phyloP scores from a whole-genome alignment of 192 early-diverging fungal species.

The Backusella macrospora region DNA sequence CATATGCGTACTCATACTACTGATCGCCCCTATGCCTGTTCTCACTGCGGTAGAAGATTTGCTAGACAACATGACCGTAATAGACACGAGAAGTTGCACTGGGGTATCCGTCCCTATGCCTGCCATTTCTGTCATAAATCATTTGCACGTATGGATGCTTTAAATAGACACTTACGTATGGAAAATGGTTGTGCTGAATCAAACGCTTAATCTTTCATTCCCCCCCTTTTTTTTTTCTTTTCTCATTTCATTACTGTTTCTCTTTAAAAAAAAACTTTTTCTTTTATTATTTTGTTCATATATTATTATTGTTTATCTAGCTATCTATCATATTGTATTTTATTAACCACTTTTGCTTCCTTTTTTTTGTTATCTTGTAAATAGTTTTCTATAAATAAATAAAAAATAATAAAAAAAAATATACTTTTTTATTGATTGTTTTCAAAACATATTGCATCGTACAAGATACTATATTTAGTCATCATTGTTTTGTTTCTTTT shows the following conservation, averaged over 20 bases:
- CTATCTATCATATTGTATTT: conserved; percentile 1
- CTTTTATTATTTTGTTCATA: not conserved
- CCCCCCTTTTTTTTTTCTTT: not conserved
- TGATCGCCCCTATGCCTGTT: conserved; percentile 73
- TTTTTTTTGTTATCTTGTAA: not conserved
- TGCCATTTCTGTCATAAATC: conserved; percentile 70
- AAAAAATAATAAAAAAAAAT: not conserved
- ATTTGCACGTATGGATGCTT: conserved; percentile 77
- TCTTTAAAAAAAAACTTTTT: no score
- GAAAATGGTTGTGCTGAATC: conserved; percentile 36
- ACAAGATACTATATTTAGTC: conserved; percentile 1
- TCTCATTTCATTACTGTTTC: not conserved
- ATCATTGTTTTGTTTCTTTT: conserved; percentile 2
- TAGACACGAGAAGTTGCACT: conserved; percentile 76
- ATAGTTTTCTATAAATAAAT: conserved; percentile 8
- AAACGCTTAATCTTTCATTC: not conserved
- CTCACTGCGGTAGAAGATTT: conserved; percentile 74
- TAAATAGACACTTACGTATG: conserved; percentile 60
- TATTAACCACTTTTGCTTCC: not conserved
- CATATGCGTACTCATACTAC: conserved; percentile 75
- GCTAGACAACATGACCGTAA: conserved; percentile 91
- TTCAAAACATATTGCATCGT: conserved; percentile 11
- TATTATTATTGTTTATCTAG: not conserved
- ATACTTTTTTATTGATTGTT: not conserved
- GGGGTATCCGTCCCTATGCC: conserved; percentile 71